phyloP scores from a whole-genome alignment of 1,284 basidiomycete species.

The Marasmius fiardii region DNA sequence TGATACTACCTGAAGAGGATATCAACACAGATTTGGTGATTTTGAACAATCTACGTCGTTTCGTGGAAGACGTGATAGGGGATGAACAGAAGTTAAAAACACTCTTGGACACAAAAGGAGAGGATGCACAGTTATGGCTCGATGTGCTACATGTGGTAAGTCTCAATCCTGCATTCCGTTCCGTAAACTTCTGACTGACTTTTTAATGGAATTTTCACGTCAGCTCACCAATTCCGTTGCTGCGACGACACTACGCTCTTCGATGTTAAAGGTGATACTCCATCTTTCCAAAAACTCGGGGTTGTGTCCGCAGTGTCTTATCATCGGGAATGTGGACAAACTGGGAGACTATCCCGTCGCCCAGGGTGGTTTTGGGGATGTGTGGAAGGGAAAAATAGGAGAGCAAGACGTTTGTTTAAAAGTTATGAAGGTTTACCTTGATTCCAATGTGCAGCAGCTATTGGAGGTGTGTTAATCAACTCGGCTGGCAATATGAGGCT shows the following conservation, averaged over 20 bases:
- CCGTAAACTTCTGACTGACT: no score
- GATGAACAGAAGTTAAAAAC: no score
- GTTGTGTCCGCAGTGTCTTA: background rate
- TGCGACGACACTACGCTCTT: background rate
- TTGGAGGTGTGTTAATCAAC: background rate
- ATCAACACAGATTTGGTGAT: no score
- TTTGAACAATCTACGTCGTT: no score
- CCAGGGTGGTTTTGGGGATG: constrained; percentile 4
- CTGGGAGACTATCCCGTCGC: background rate
- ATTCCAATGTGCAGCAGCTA: constrained; percentile 1
- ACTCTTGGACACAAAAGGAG: no score
- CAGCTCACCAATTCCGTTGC: background rate
- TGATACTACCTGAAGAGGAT: no score
- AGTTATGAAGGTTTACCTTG: background rate
- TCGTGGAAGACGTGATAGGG: no score
- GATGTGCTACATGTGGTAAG: no score
- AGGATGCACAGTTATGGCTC: no score
- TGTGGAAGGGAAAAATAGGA: constrained; percentile 4
- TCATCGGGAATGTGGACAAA: background rate
- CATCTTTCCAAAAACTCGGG: constrained; percentile 1
- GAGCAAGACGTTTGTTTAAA: constrained; percentile 4
- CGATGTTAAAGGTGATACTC: background rate
- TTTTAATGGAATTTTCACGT: no score
- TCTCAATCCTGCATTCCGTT: no score
- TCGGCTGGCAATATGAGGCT: background rate